Conservation (phyloP, 2,329 filamentous ascomycete species). For the Exophiala sideris region DNA sequence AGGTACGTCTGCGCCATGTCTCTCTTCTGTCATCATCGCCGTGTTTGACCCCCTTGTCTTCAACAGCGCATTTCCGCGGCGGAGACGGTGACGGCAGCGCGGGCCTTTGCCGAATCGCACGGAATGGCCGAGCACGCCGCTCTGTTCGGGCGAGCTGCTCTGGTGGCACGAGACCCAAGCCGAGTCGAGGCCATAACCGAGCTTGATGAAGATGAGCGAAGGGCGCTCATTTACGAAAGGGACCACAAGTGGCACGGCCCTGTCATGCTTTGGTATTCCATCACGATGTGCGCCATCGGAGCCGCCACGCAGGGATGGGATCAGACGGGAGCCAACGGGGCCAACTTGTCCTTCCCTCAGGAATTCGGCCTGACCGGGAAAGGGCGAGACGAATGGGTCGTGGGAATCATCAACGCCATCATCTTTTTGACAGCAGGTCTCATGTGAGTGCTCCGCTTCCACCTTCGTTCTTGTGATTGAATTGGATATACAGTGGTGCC, state of each 20-base stretch:
- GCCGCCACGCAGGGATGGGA: constrained; percentile 37
- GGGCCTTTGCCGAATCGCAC: constrained; percentile 30
- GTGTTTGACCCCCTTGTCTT: background rate
- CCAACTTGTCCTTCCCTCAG: constrained; percentile 35
- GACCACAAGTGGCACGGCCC: constrained; percentile 36
- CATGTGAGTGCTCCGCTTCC: constrained; percentile 23
- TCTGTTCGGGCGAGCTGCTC: constrained; percentile 30
- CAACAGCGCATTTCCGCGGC: constrained; percentile 33
- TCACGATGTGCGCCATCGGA: constrained; percentile 35
- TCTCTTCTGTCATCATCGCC: background rate
- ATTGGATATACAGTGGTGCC: constrained; percentile 25
- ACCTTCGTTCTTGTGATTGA: background rate
- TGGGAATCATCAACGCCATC: constrained; percentile 40
- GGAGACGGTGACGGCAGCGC: constrained; percentile 34
- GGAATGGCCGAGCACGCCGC: constrained; percentile 7
- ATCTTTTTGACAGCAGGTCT: constrained; percentile 40
- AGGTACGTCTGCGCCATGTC: constrained; percentile 32
- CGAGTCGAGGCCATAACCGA: constrained; percentile 20
- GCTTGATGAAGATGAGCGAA: constrained; percentile 13
- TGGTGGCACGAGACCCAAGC: constrained; percentile 34
- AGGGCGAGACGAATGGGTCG: constrained; percentile 35
- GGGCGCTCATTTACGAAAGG: constrained; percentile 14
- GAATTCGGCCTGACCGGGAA: constrained; percentile 21
- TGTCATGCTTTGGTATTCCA: constrained; percentile 32
- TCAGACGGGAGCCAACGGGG: constrained; percentile 38